Evolutionary conservation across 2,329 filamentous ascomycete species (phyloP).

Genomic region (Cytospora piceae): DNA sequence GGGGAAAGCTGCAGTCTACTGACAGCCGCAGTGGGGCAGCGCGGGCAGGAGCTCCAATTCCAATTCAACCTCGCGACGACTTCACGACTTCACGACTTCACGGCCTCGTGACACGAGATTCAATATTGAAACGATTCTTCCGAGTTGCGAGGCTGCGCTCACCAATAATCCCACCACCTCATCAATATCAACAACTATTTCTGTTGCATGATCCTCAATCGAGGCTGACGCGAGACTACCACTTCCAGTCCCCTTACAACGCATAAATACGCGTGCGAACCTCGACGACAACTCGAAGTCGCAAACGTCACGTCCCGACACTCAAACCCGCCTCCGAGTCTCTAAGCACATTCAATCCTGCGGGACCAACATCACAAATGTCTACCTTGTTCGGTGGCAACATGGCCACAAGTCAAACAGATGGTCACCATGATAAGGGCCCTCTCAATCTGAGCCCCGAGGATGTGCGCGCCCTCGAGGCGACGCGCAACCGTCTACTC

Average conservation of each 20-base stretch:
- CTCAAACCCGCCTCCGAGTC: neutral
- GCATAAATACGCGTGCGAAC: neutral
- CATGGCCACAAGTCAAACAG: neutral
- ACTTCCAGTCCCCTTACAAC: neutral
- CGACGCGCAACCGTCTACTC: slow-evolving; percentile 68
- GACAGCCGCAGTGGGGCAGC: slow-evolving; percentile 1
- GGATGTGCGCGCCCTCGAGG: slow-evolving; percentile 70
- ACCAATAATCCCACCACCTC: neutral
- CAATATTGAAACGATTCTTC: neutral
- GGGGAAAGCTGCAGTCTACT: neutral
- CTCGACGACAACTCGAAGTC: neutral
- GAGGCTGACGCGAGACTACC: neutral
- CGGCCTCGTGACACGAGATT: neutral
- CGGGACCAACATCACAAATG: neutral
- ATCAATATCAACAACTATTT: neutral
- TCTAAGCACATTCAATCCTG: neutral
- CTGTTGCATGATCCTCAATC: neutral
- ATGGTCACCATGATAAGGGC: slow-evolving; percentile 9
- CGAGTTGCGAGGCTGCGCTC: neutral
- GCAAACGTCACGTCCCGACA: neutral
- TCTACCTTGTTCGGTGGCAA: neutral
- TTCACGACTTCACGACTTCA: neutral
- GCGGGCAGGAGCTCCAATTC: slow-evolving; percentile 6
- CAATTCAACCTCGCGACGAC: neutral
- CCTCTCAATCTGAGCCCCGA: slow-evolving; percentile 58